A percentile compares a stretch with the other conserved stretches of the same genome.
phyloP scores from a whole-genome alignment of 2,329 filamentous ascomycete genomes.

The Paracorniculantispora psalliotae region DNA sequence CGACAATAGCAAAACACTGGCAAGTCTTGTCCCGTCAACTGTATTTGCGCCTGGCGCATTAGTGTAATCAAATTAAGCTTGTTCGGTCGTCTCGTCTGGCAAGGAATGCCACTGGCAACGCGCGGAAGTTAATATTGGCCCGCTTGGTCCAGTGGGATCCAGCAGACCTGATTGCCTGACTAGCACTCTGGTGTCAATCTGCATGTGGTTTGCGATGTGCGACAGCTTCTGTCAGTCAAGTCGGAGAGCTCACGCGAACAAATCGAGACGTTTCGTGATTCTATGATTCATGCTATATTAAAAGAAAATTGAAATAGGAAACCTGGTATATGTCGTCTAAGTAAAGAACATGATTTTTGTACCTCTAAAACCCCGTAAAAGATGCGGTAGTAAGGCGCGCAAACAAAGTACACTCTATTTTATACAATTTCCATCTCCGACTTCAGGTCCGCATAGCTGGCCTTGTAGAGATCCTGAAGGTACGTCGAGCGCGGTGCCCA shows the following conservation, averaged over 20 bases:
- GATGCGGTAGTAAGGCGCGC: not conserved
- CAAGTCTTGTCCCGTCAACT: too few species aligned
- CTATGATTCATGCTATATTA: conserved; percentile 1
- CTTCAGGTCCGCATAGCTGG: conserved; percentile 1
- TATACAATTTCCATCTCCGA: conserved; percentile 6
- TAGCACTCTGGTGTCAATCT: too few species aligned
- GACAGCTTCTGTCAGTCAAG: not conserved
- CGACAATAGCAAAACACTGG: too few species aligned
- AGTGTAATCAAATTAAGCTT: too few species aligned
- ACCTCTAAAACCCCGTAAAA: not conserved
- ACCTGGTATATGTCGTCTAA: conserved; percentile 11
- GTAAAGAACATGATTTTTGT: not conserved
- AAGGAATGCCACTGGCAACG: not conserved
- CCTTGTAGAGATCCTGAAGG: conserved; percentile 3
- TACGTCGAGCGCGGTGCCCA: conserved; percentile 2
- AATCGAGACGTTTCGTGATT: not conserved
- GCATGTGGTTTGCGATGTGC: too few species aligned
- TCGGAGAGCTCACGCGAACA: not conserved
- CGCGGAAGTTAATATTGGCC: not conserved
- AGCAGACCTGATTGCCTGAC: too few species aligned
- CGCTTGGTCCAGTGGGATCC: not conserved
- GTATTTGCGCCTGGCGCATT: too few species aligned
- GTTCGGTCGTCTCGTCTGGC: too few species aligned
- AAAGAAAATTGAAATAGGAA: not conserved
- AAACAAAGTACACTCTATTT: not conserved